These are phyloP conservation scores for Pseudotulostoma volvatum DNA, from an alignment of 495 filamentous ascomycete genomes.

Conservation along the genomic window DNA sequence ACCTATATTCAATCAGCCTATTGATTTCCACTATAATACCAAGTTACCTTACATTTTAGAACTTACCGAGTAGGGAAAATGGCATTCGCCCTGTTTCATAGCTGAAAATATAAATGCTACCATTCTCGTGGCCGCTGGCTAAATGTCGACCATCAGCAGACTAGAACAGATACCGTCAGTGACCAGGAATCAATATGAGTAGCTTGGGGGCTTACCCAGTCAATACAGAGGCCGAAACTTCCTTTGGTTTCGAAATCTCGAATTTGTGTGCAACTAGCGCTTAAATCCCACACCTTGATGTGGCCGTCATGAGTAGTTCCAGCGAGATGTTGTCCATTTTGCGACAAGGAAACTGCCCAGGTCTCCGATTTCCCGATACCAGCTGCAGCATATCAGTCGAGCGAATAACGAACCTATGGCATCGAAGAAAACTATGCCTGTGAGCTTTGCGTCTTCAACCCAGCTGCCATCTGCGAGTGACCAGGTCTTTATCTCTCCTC, in stretches of 20 bases:
- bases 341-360: slow-evolving; percentile 77
- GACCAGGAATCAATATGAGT: not conserved
- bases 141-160: slow-evolving; percentile 66
- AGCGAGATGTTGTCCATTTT: slow-evolving; percentile 66
- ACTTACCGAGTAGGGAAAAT: slow-evolving; percentile 67
- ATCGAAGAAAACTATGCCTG: slow-evolving; percentile 19
- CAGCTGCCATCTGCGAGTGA: slow-evolving; percentile 33
- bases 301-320: slow-evolving; percentile 68
- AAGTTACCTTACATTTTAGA: not conserved
- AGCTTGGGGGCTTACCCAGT: slow-evolving; percentile 43
- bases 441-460: slow-evolving; percentile 33
- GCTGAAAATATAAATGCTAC: slow-evolving; percentile 86
- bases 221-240: slow-evolving; percentile 76
- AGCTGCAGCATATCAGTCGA: too few relatives aligned
- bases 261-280: slow-evolving; percentile 37
- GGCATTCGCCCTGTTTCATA: slow-evolving; percentile 73
- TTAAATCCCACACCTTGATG: slow-evolving; percentile 75
- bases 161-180: slow-evolving; percentile 15
- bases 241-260: slow-evolving; percentile 80
- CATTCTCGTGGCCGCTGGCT: slow-evolving; percentile 84
- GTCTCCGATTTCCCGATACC: slow-evolving; percentile 37
- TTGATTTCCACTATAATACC: too few relatives aligned
- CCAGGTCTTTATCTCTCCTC: slow-evolving; percentile 76
- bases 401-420: not conserved
- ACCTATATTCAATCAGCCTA: slow-evolving; percentile 29